A percentile compares a stretch with the other conserved stretches of the same genome.
Conservation (phyloP, 306 rosid species). For the Nissolia schottii region DNA sequence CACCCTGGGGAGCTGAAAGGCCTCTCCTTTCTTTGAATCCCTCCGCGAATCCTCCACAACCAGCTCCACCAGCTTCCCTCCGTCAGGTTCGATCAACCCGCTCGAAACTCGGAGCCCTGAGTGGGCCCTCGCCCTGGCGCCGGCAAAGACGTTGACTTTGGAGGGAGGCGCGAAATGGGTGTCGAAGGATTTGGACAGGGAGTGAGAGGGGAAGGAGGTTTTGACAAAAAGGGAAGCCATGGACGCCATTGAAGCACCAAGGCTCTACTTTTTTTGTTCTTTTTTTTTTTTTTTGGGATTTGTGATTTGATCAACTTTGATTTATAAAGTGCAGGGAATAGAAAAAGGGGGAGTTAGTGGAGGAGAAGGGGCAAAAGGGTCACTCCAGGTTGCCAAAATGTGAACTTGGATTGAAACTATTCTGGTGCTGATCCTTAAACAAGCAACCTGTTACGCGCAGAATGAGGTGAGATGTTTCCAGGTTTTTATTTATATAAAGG, state of each 20-base stretch:
- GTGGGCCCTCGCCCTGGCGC: constrained; percentile 1
- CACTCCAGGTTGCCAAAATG: neutral
- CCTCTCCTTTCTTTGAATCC: constrained; percentile 57
- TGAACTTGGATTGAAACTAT: neutral
- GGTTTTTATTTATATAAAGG: neutral
- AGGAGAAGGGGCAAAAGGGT: constrained; percentile 29
- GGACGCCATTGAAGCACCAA: constrained; percentile 76
- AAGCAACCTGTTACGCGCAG: constrained; percentile 10
- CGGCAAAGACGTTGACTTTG: constrained; percentile 24
- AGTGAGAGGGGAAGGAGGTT: constrained; percentile 37
- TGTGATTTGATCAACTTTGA: neutral
- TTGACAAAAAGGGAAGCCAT: constrained; percentile 61
- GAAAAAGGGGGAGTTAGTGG: constrained; percentile 29
- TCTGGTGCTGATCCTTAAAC: neutral
- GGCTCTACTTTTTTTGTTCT: neutral
- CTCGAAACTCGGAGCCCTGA: constrained; percentile 50
- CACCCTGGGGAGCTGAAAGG: constrained; percentile 58
- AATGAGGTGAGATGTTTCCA: neutral
- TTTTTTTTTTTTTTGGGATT: neutral
- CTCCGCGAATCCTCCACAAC: constrained; percentile 49
- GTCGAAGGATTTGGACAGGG: constrained; percentile 26
- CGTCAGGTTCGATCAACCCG: constrained; percentile 86
- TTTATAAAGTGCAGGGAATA: neutral
- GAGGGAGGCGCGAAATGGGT: constrained; percentile 46
- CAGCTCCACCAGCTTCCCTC: constrained; percentile 84